Evolutionary conservation across 768 basidiomycete species (phyloP).

Genomic region (Fistulinella prunicolor): DNA sequence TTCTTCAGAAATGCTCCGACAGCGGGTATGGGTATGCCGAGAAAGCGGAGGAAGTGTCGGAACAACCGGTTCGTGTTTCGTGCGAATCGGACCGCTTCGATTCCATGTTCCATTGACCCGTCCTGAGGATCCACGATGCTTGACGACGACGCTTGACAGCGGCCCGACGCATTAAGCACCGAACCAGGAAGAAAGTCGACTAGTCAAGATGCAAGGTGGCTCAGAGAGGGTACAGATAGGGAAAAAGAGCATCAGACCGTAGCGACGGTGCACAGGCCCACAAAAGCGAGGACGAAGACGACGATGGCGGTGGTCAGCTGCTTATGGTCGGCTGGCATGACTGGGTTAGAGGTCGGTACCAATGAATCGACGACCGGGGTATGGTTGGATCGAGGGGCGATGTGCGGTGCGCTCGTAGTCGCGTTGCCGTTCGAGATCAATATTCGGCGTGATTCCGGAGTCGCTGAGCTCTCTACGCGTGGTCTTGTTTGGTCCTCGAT

Average conservation of each 20-base stretch:
- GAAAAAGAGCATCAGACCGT: constrained; percentile 8
- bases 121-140: constrained; percentile 24
- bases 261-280: constrained; percentile 1
- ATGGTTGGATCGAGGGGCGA: not conserved
- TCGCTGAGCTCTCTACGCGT: too few relatives aligned
- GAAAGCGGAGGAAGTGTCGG: constrained; percentile 16
- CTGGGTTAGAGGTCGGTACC: not conserved
- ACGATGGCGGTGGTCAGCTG: not conserved
- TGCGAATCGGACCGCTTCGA: constrained; percentile 9
- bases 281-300: not conserved
- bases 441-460: not conserved
- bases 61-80: constrained; percentile 8
- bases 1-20: constrained; percentile 13
- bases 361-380: constrained; percentile 17
- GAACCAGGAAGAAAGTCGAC: constrained; percentile 15
- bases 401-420: not conserved
- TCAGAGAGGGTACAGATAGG: not conserved
- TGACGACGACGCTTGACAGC: constrained; percentile 23
- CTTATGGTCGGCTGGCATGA: not conserved
- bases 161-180: constrained; percentile 12
- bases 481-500: too few relatives aligned
- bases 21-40: constrained; percentile 16
- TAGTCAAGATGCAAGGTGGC: not conserved
- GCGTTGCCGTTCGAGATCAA: not conserved
- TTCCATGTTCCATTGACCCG: constrained; percentile 20